These are phyloP conservation scores for Acidomyces sp. DNA, from an alignment of 495 filamentous ascomycete species.

Conservation along the genomic window DNA sequence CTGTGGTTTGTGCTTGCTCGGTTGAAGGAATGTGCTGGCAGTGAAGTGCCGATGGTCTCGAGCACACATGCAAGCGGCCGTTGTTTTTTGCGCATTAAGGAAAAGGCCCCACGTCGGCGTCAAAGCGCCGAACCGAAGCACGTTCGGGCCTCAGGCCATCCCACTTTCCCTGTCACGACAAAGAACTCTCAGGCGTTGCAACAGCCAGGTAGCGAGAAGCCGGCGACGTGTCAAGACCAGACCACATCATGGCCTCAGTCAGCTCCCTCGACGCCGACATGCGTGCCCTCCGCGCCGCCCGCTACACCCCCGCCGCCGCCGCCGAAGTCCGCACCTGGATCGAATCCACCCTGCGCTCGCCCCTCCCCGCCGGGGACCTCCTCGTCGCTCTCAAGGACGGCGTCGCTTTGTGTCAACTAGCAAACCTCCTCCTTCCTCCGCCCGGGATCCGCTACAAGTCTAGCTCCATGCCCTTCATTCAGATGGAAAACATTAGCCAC, in stretches of 20 bases:
- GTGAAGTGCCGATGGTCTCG: no score
- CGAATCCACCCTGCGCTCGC: slow-evolving; percentile 62
- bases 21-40: no score
- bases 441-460: slow-evolving; percentile 71
- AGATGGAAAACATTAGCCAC: slow-evolving; percentile 98
- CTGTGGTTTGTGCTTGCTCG: no score
- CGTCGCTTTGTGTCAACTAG: slow-evolving; percentile 75
- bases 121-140: no score
- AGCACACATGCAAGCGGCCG: no score
- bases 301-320: slow-evolving; percentile 86
- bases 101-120: no score
- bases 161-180: no score
- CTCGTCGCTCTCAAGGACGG: slow-evolving; percentile 82
- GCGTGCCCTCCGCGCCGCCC: slow-evolving; percentile 78
- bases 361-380: slow-evolving; percentile 58
- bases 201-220: no score
- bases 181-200: no score
- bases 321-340: slow-evolving; percentile 82
- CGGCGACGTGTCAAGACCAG: no score
- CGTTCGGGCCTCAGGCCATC: no score
- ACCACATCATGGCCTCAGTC: slow-evolving; percentile 99
- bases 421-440: slow-evolving; percentile 64
- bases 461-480: slow-evolving; percentile 90
- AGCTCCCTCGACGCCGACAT: slow-evolving; percentile 90
- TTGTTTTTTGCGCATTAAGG: no score